Percentiles rank a stretch among this genome's conserved stretches.
phyloP scores from a whole-genome alignment of 192 early-diverging fungal species.

The Thamnidium elegans region DNA sequence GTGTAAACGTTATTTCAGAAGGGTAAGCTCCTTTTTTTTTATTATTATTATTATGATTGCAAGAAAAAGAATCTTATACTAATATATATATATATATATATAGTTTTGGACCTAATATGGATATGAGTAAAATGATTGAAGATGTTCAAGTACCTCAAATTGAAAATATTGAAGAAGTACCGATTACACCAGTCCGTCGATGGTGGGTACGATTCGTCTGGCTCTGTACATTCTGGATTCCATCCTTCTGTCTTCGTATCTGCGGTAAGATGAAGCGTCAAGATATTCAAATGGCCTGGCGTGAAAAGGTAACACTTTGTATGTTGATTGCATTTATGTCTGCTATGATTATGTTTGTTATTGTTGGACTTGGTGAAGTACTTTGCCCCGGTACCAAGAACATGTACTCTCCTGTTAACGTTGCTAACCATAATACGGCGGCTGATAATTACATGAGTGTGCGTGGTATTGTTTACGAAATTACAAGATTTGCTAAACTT shows the following conservation, averaged over 20 bases:
- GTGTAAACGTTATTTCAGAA: constrained; percentile 36
- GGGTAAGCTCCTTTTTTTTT: constrained; percentile 32
- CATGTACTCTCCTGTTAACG: constrained; percentile 57
- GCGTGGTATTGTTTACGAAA: constrained; percentile 66
- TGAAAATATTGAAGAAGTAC: constrained; percentile 52
- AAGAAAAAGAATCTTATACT: not conserved
- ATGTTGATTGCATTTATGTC: constrained; percentile 82
- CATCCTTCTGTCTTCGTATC: constrained; percentile 49
- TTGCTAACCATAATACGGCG: constrained; percentile 51
- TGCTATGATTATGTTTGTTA: constrained; percentile 79
- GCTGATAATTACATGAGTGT: constrained; percentile 60
- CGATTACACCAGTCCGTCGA: constrained; percentile 45
- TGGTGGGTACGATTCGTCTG: constrained; percentile 80
- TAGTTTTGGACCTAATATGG: constrained; percentile 40
- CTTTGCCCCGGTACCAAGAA: constrained; percentile 79
- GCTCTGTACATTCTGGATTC: constrained; percentile 86
- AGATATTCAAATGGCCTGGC: constrained; percentile 95
- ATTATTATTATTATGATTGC: constrained; percentile 8
- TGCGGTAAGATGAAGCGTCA: constrained; percentile 83
- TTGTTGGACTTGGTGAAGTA: constrained; percentile 78
- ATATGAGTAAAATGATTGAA: constrained; percentile 43
- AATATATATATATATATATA: not conserved
- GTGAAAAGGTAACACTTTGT: constrained; percentile 89
- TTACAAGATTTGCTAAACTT: constrained; percentile 59
- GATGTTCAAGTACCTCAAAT: constrained; percentile 33